Percentiles rank a stretch among this genome's conserved stretches.
Evolutionary conservation across 371 early-diverging fungal species (phyloP).

Genomic region (Syncephalastrum sp.): DNA sequence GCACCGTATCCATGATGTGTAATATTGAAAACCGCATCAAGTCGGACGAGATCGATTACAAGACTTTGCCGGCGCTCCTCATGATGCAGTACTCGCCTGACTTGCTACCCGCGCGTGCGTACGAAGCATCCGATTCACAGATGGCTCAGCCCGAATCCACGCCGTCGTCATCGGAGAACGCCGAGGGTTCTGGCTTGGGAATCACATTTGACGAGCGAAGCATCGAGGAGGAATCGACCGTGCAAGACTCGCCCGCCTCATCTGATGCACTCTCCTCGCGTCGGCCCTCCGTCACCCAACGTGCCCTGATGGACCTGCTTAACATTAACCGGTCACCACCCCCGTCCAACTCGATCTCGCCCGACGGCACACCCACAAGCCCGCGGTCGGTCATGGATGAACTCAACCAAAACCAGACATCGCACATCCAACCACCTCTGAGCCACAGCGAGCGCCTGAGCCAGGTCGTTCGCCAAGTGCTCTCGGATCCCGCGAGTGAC

Average conservation of each 20-base stretch:
- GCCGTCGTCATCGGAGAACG: background rate
- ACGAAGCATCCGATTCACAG: background rate
- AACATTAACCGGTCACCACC: background rate
- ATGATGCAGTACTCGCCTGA: constrained; percentile 62
- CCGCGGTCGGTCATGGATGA: too few relatives aligned
- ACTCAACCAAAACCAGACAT: too few relatives aligned
- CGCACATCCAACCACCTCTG: too few relatives aligned
- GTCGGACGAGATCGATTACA: constrained; percentile 53
- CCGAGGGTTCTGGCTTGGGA: constrained; percentile 25
- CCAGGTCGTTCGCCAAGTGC: constrained; percentile 20
- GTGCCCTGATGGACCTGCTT: background rate
- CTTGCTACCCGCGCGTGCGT: constrained; percentile 18
- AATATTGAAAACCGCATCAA: constrained; percentile 75
- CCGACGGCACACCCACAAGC: background rate
- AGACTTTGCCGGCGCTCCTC: constrained; percentile 57
- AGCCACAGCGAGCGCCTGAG: background rate
- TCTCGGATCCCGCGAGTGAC: constrained; percentile 24
- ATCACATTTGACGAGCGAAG: constrained; percentile 15
- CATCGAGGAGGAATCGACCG: constrained; percentile 3
- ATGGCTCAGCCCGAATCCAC: background rate
- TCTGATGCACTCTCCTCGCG: too few relatives aligned
- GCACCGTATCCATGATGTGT: constrained; percentile 69
- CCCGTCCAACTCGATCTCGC: constrained; percentile 1
- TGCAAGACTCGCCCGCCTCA: too few relatives aligned
- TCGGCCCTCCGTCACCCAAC: background rate